Evolutionary conservation across 345 rosid species (phyloP), one percentile per base, ranked within the genome.

Genomic region (Trapa incisa): DNA sequence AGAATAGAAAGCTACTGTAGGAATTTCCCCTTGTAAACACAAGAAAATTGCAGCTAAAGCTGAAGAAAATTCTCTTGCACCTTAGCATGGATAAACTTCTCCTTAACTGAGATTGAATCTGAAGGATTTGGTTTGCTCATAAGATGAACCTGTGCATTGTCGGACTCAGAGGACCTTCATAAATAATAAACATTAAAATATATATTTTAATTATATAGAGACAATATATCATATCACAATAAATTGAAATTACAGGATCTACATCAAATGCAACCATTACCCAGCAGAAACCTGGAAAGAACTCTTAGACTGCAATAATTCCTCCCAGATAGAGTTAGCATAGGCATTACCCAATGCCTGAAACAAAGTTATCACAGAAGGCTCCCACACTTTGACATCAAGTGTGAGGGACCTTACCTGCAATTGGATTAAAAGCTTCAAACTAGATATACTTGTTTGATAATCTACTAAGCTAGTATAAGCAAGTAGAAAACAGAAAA

Each of bases 361-460:
- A 82, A 95, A 95, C 87, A 95, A 82, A 72, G 78, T 84, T 76
- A 95, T 86, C 71, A 95, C 99, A 69, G 96, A 91, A 60, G 96
- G 98, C 78, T 95, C 99, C 99, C 99, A 91, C 64, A 85, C 86
- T 79, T 89, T 89, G 72, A 95, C 99, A 76, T 95, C 99, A 62
- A 95, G 99, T 7, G 97, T 95, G 61, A 95, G 93, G 35, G 98
- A 95, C 71, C 99, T 86, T 61, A 95, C 97, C 99, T 91, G 91
- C 68, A 77, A 67, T 63, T 60, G 3, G 71, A 42, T 42, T 41
- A 3, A 37, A 54, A 56, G 15, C 36, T 22, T 14, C 38, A 65
- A 56, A 42, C 1, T 3, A 56, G 14, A 47, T 68, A 9, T 68
- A 54, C 9, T 9, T 7, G 3, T 1, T 45, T 4, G 58, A 53